Evolutionary conservation across 148 eudicot genomes (phyloP).

Genomic region (Fallopia convolvulus): DNA sequence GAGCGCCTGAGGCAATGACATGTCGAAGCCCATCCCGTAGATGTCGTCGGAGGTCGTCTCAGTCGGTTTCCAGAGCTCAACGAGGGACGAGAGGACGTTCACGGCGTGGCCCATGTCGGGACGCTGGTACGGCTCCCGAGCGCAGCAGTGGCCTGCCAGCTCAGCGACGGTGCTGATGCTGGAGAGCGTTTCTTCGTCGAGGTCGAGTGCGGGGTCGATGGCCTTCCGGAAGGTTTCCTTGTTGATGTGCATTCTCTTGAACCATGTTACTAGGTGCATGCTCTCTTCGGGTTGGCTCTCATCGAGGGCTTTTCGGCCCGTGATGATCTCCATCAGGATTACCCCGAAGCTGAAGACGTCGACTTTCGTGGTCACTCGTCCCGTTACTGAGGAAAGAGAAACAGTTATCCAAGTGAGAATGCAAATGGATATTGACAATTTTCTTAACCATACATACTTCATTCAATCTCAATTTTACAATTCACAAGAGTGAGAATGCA

Average conservation of each 20-base stretch:
- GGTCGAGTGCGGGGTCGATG: slow-evolving; percentile 68
- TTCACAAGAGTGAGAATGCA: too few relatives aligned
- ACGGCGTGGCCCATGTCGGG: slow-evolving; percentile 97
- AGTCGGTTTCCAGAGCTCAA: slow-evolving; percentile 79
- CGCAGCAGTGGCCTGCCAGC: slow-evolving; percentile 93
- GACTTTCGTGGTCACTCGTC: slow-evolving; percentile 87
- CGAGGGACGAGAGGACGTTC: slow-evolving; percentile 79
- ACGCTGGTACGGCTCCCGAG: slow-evolving; percentile 87
- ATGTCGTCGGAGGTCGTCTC: slow-evolving; percentile 53
- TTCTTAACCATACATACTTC: too few relatives aligned
- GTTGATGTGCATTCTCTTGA: slow-evolving; percentile 80
- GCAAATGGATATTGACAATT: not conserved
- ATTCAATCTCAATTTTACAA: not conserved
- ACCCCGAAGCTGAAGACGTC: slow-evolving; percentile 90
- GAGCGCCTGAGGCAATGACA: slow-evolving; percentile 89
- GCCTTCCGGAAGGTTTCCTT: slow-evolving; percentile 83
- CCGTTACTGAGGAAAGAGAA: slow-evolving; percentile 54
- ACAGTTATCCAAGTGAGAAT: not conserved
- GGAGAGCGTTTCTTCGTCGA: slow-evolving; percentile 61
- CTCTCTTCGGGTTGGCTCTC: slow-evolving; percentile 95
- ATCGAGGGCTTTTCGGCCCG: slow-evolving; percentile 82
- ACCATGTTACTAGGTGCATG: slow-evolving; percentile 95
- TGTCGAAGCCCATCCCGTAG: slow-evolving; percentile 82
- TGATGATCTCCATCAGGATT: slow-evolving; percentile 80
- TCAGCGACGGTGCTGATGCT: slow-evolving; percentile 84